Percentiles rank a stretch among this genome's conserved stretches.
Conservation (phyloP, 2,329 filamentous ascomycete genomes). For the Bertia moriformis region DNA sequence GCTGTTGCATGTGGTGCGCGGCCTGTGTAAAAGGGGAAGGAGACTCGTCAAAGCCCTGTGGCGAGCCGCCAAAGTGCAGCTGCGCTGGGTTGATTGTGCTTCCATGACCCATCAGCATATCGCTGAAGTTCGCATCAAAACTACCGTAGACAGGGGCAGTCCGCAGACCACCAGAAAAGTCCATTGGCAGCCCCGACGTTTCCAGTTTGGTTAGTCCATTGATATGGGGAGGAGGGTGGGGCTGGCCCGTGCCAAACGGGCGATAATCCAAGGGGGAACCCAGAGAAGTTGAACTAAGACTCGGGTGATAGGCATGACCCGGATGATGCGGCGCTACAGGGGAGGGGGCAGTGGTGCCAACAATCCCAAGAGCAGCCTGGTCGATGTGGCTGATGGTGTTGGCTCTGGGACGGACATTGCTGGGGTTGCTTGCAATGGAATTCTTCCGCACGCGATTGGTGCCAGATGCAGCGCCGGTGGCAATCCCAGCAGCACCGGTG, state of each 20-base stretch:
- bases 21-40: conserved; percentile 42
- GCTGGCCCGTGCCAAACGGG: conserved; percentile 36
- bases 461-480: no score
- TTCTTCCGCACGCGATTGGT: conserved; percentile 72
- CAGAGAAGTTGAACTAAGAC: conserved; percentile 52
- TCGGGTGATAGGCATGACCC: conserved; percentile 59
- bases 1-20: conserved; percentile 38
- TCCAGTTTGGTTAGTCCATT: conserved; percentile 72
- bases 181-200: conserved; percentile 55
- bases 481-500: conserved; percentile 56
- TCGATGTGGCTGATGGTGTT: conserved; percentile 96
- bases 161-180: conserved; percentile 54
- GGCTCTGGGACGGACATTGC: conserved; percentile 69
- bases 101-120: conserved; percentile 52
- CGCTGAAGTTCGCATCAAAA: conserved; percentile 56
- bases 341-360: conserved; percentile 31
- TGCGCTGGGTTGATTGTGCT: conserved; percentile 57
- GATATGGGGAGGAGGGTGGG: not conserved
- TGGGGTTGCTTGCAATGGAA: conserved; percentile 54
- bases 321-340: conserved; percentile 30
- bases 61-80: conserved; percentile 72
- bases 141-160: conserved; percentile 60
- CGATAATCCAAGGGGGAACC: conserved; percentile 36
- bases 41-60: conserved; percentile 51
- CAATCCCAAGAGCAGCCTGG: conserved; percentile 56